Base-by-base conservation (phyloP, 2,329 filamentous ascomycete species). In the Pseudogymnoascus pannorum region DNA sequence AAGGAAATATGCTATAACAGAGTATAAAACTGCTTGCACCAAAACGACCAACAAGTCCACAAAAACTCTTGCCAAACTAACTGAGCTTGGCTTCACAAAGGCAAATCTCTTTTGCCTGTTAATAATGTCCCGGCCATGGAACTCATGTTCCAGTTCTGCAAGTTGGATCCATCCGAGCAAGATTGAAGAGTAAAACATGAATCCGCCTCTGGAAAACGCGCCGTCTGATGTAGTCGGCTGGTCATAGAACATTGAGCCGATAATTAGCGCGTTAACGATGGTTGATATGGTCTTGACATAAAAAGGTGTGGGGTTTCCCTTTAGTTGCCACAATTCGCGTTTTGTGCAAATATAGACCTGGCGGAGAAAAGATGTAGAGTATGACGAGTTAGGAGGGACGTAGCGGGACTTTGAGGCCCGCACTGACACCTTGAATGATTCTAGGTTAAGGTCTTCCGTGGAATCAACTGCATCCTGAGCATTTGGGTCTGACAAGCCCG, bases 191-290 rank as follows among this genome's bases (percentile, higher is more conserved):
- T 89, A 89, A 4, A 87, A 73, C 0, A 85, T 80, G 22, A 48
- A 24, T 59, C 86, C 87, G 0, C 79, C 78, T 67, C 87, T 87
- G 66, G 81, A 69, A 69, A 89, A 89, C 0, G 89, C 72, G 7
- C 86, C 86, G 1, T 72, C 76, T 0, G 84, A 82, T 57, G 80
- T 83, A 20, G 74, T 63, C 0, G 85, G 79, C 0, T 85, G 81
- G 61, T 85, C 78, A 72, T 88, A 89, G 72, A 89, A 89, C 4
- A 89, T 76, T 0, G 85, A 88, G 5, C 86, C 86, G 1, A 80
- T 77, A 61, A 89, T 81, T 4, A 89, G 71, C 0, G 86, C 84
- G 67, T 87, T 82, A 0, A 78, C 66, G 5, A 88, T 68, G 1
- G 81, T 85, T 0, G 80, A 78, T 4, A 77, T 72, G 66, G 87